phyloP scores from a whole-genome alignment of 2,329 filamentous ascomycete species.

The Fusarium sp. region DNA sequence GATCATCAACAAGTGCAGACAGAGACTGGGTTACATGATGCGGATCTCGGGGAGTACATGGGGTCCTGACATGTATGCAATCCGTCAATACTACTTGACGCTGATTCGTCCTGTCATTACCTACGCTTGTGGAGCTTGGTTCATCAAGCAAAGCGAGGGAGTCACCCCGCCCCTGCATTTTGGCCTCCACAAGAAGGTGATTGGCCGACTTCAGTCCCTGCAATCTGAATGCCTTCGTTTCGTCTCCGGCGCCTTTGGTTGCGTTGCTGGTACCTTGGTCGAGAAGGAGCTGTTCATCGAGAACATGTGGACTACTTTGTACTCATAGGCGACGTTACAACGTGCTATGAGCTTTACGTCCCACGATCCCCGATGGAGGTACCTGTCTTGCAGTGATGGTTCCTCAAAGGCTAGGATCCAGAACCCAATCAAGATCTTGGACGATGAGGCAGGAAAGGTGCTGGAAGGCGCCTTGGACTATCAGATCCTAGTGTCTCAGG shows the following conservation, averaged over 20 bases:
- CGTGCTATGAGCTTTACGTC: neutral
- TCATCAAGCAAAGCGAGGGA: neutral
- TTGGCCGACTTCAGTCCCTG: neutral
- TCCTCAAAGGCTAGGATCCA: neutral
- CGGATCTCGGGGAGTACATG: conserved; percentile 5
- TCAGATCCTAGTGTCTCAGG: neutral
- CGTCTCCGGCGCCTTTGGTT: neutral
- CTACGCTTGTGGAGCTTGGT: conserved; percentile 23
- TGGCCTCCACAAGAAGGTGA: neutral
- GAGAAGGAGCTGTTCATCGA: neutral
- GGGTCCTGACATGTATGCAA: neutral
- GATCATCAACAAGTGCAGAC: neutral
- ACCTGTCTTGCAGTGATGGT: neutral
- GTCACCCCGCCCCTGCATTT: neutral
- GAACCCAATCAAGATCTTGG: neutral
- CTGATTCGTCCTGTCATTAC: conserved; percentile 3
- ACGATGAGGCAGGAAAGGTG: neutral
- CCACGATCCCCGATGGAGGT: neutral
- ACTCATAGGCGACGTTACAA: neutral
- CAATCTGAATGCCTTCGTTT: neutral
- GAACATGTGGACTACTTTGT: neutral
- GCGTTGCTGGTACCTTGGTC: neutral
- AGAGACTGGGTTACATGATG: neutral
- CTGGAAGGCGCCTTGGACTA: neutral
- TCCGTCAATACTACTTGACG: conserved; percentile 9